These are phyloP conservation scores for Macrophomina phaseolina DNA, from an alignment of 2,329 filamentous ascomycete genomes.

Conservation along the genomic window DNA sequence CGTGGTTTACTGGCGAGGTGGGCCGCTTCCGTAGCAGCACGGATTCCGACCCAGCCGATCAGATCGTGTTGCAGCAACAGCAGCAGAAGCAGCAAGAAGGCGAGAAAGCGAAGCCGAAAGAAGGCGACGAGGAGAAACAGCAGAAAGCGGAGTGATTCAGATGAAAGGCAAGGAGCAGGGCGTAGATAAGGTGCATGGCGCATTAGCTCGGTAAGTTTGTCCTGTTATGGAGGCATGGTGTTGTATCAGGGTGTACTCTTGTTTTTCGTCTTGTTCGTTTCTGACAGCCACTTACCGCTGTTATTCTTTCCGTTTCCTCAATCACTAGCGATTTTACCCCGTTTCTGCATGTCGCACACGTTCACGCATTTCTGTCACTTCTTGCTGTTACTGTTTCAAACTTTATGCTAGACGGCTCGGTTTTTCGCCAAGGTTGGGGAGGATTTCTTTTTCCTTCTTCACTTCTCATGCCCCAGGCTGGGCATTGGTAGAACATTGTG, in stretches of 20 bases:
- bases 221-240: background rate
- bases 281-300: background rate
- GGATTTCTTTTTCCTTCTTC: background rate
- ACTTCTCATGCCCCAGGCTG: too few relatives aligned
- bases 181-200: slow-evolving; percentile 10
- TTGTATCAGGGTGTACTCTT: slow-evolving; percentile 2
- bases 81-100: background rate
- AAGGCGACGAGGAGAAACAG: background rate
- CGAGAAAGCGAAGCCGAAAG: background rate
- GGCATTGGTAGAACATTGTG: background rate
- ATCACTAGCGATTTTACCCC: slow-evolving; percentile 15
- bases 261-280: background rate
- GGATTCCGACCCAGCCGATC: slow-evolving; percentile 8
- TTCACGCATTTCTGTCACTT: slow-evolving; percentile 9
- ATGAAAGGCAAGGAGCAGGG: background rate
- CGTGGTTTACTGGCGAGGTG: slow-evolving; percentile 4
- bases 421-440: background rate
- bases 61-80: slow-evolving; percentile 17
- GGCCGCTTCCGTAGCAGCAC: slow-evolving; percentile 2
- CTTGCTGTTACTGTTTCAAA: background rate
- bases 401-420: slow-evolving; percentile 13
- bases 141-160: background rate
- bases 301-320: background rate
- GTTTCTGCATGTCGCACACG: slow-evolving; percentile 21
- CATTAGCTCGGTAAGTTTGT: background rate